Base-by-base conservation (phyloP, 352 stramenopile genomes). In the Globisporangium iwayamae region DNA sequence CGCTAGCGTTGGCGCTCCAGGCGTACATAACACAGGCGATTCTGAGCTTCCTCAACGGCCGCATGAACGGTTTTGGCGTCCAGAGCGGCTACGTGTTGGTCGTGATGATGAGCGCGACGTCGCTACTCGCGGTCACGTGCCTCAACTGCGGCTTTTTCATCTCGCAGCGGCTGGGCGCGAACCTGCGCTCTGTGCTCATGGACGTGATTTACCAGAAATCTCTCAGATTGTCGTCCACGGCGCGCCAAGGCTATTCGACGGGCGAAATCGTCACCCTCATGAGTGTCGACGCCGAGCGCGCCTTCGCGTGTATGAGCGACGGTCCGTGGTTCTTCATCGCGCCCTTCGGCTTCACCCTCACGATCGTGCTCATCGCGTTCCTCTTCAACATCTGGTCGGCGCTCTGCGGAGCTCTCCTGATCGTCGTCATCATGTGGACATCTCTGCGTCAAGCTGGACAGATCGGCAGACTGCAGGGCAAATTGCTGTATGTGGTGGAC, bases 221-320 rank as follows among this genome's bases (percentile, higher is more conserved):
- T 13, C 56, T 76, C 1, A 41, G 55, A 4, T 43, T 76, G 7
- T 74, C 70, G 20, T 43, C 56, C 10, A 32, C 32, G 25, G 55
- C 63, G 36, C 70, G 63, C 7, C 69, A 63, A 28, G 20, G n/a
- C 20, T 67, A 70, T 53, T 55, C 62, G 28, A 71, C 67, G 1
- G 63, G 70, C 11, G 62, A 74, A 36, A 68, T 76, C 46, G 48
- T 74, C 36, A 76, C 70, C 9, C 41, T 76, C 41, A 60, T 67
- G 20, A 51, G 43, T 14, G 70, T 74, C 32, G 70, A 76, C 48
- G 66, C 67, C 25, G 70, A 76, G 39, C 70, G 70, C 25, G 14
- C 71, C 2, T 76, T 74, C 45, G 46, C 66, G 13, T 66, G 45
- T 36, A 67, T 65, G 47, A 36, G 46, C 52, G 22, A 62, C n/a